Evolutionary conservation across 345 rosid species (phyloP).

Genomic region (Pugionium dolabratum): DNA sequence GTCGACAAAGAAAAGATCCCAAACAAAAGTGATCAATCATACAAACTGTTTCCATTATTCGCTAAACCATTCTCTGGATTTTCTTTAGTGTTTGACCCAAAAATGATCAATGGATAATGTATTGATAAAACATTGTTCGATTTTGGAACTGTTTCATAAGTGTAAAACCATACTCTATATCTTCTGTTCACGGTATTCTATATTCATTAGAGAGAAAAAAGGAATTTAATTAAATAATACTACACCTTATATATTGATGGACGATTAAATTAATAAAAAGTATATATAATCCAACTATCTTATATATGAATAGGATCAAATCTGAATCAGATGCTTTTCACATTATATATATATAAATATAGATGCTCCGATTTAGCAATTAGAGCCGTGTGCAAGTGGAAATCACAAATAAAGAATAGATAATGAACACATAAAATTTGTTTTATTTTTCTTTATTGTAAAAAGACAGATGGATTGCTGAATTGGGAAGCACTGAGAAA

Average conservation of each 20-base stretch:
- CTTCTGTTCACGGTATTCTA: not conserved
- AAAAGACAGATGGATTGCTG: slow-evolving; percentile 34
- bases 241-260: not conserved
- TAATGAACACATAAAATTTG: slow-evolving; percentile 21
- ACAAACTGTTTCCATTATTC: slow-evolving; percentile 2
- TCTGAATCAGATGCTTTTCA: slow-evolving; percentile 41
- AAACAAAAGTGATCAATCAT: slow-evolving; percentile 17
- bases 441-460: not conserved
- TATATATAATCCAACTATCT: slow-evolving; percentile 29
- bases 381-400: slow-evolving; percentile 33
- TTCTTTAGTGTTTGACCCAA: slow-evolving; percentile 29
- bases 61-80: slow-evolving; percentile 10
- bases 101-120: slow-evolving; percentile 23
- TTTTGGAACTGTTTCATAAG: slow-evolving; percentile 20
- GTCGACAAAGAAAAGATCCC: slow-evolving; percentile 21
- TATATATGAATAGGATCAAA: slow-evolving; percentile 32
- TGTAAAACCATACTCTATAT: not conserved
- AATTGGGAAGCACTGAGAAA: slow-evolving; percentile 36
- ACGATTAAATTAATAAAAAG: slow-evolving; percentile 34
- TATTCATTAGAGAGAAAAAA: slow-evolving; percentile 8
- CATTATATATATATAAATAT: slow-evolving; percentile 7
- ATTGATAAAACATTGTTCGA: slow-evolving; percentile 14
- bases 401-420: slow-evolving; percentile 24
- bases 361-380: slow-evolving; percentile 13
- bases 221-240: not conserved